Evolutionary conservation across 1,139 yeast species (phyloP), one percentile per base, ranked within the genome.

Genomic region (Zhuliangozyma parablackwelliae): DNA sequence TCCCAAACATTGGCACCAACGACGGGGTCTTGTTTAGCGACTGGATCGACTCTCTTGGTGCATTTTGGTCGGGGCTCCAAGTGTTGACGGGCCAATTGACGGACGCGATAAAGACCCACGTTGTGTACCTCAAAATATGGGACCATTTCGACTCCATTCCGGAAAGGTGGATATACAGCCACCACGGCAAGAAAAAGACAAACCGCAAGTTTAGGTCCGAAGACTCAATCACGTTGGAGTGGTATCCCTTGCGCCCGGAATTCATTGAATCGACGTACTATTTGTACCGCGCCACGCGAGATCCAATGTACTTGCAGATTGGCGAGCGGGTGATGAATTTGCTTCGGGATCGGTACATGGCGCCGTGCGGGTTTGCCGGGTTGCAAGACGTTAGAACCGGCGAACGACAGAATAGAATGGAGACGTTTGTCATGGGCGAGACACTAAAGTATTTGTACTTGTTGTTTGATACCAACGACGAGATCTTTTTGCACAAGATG

Each of bases 191-290:
- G 32, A 31, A 36, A 25, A 36, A 37, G 32, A 21, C 23, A 6
- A 41, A 43, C 21, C 38, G 40, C 21, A 34, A 38, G 12, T 30
- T 45, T 3, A 34, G 35, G 10, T 37, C 46, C 1, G 50, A 47
- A 12, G 57, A 61, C 34, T 51, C 76, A 1, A 59, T 81, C 2
- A 67, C 75, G 0, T 62, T 90, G 30, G 96, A 86, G 54, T 89
- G 96, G 96, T 90, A 88, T 52, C 96, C 96, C 1, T 65, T 90
- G 36, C 63, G 97, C 39, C 97, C 97, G 0, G 97, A 90, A 51
- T 87, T 89, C 49, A 72, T 87, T 29, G 97, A 90, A 54, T 84
- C 95, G 0, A 87, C 95, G 0, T 90, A 88, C 57, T 82, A 82
- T 51, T 62, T 90, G 13, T 89, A 84, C 52, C 67, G 85, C 34